Conservation (phyloP, 2,329 filamentous ascomycete species). For the Fusarium nygamai region DNA sequence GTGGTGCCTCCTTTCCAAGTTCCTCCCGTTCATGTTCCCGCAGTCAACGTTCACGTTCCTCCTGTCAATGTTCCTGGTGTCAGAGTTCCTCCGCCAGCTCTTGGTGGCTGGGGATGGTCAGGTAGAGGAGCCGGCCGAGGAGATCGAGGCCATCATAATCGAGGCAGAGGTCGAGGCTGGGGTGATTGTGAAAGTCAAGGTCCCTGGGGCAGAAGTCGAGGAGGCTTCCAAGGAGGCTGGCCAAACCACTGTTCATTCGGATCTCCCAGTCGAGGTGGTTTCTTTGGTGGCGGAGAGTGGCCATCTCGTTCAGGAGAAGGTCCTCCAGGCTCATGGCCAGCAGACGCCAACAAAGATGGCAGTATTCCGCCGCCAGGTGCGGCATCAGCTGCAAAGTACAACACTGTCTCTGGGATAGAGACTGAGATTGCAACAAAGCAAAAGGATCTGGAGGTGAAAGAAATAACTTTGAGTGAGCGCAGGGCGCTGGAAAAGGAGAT, state of each 20-base stretch:
- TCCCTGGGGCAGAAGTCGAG: constrained; percentile 9
- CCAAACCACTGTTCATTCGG: constrained; percentile 14
- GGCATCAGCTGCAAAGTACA: constrained; percentile 50
- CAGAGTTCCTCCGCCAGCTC: constrained; percentile 1
- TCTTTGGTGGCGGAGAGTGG: constrained; percentile 4
- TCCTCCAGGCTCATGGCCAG: constrained; percentile 50
- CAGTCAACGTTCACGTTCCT: constrained; percentile 1
- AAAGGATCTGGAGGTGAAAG: constrained; percentile 39
- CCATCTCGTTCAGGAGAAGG: not conserved
- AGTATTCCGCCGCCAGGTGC: constrained; percentile 34
- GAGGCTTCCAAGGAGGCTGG: constrained; percentile 8
- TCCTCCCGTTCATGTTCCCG: constrained; percentile 3
- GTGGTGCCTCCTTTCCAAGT: not conserved
- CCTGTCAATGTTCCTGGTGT: not conserved
- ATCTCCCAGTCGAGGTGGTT: constrained; percentile 2
- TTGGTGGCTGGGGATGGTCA: constrained; percentile 9
- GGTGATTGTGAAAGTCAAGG: constrained; percentile 21
- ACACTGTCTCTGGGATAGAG: constrained; percentile 48
- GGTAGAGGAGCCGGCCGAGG: constrained; percentile 19
- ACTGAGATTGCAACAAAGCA: constrained; percentile 47
- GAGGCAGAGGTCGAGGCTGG: constrained; percentile 3
- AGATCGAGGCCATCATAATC: constrained; percentile 1
- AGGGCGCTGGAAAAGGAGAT: constrained; percentile 49
- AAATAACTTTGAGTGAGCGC: constrained; percentile 37
- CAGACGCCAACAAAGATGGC: constrained; percentile 38